phyloP scores from a whole-genome alignment of 2,329 filamentous ascomycete genomes.

The Fusarium udum region DNA sequence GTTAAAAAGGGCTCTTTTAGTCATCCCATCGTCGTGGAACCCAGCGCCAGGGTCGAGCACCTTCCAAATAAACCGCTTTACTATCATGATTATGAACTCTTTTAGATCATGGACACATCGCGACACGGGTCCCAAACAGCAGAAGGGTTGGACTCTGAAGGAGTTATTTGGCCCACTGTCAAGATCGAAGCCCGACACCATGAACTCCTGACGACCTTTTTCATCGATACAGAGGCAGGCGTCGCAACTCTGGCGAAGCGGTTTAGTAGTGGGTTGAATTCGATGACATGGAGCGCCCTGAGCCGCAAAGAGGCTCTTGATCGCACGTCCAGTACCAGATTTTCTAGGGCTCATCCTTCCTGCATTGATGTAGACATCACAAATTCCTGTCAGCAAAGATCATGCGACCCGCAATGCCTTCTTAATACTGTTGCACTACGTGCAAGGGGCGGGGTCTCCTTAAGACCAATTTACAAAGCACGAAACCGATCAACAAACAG shows the following conservation, averaged over 20 bases:
- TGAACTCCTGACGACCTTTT: fast-evolving
- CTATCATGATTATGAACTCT: fast-evolving
- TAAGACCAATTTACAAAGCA: fast-evolving
- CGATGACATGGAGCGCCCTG: not conserved
- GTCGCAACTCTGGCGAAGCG: not conserved
- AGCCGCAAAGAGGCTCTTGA: not conserved
- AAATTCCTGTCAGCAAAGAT: not conserved
- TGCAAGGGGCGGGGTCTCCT: not conserved
- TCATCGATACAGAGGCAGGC: fast-evolving
- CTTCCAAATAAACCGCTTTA: fast-evolving
- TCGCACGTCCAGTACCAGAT: not conserved
- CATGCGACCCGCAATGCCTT: fast-evolving
- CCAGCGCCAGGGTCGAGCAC: fast-evolving
- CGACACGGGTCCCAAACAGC: not conserved
- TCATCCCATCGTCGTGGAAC: fast-evolving
- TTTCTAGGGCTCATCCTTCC: fast-evolving
- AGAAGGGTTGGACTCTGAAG: not conserved
- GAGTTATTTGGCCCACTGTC: not conserved
- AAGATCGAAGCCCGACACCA: fast-evolving
- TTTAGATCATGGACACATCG: not conserved
- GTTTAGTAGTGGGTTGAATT: not conserved
- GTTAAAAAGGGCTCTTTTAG: not conserved
- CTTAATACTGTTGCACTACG: no score
- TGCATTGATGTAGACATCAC: not conserved
- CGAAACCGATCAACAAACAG: not conserved